A percentile compares a stretch with the other conserved stretches of the same genome.
These are phyloP conservation scores for Saksenaea vasiformis DNA, from an alignment of 371 early-diverging fungal genomes.

Conservation along the genomic window DNA sequence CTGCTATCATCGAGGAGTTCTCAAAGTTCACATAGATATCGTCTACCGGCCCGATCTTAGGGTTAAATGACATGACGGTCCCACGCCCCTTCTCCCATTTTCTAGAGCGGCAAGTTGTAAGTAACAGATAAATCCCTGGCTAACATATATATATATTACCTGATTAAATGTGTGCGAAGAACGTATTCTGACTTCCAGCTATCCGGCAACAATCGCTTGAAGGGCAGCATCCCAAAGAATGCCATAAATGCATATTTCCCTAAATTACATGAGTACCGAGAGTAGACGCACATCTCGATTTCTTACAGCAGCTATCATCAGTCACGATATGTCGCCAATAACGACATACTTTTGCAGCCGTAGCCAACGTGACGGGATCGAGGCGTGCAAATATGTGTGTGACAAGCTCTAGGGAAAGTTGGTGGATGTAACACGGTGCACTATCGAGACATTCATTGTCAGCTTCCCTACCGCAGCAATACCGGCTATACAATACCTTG, in stretches of 20 bases:
- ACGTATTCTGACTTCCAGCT: conserved; percentile 59
- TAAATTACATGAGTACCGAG: conserved; percentile 6
- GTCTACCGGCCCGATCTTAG: conserved; percentile 45
- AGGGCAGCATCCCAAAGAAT: conserved; percentile 48
- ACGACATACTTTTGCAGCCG: conserved; percentile 41
- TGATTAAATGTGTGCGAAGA: conserved; percentile 42
- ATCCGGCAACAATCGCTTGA: conserved; percentile 35
- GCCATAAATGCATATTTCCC: conserved; percentile 53
- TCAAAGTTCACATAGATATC: conserved; percentile 42
- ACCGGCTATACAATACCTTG: not conserved
- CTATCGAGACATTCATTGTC: conserved; percentile 13
- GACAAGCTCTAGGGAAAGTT: conserved; percentile 47
- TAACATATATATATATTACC: conserved; percentile 30
- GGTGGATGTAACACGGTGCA: conserved; percentile 38
- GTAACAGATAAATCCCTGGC: not conserved
- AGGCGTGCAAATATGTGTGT: conserved; percentile 49
- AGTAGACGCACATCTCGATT: not conserved
- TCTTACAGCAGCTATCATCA: conserved; percentile 53
- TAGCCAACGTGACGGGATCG: conserved; percentile 41
- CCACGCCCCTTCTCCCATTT: conserved; percentile 54
- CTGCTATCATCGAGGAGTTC: conserved; percentile 36
- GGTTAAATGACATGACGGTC: conserved; percentile 37
- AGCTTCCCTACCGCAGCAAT: not conserved
- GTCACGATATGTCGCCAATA: conserved; percentile 50
- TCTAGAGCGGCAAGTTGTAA: conserved; percentile 17